These are phyloP conservation scores for Aureobasidium subglaciale DNA, from an alignment of 2,329 filamentous ascomycete genomes.

Conservation along the genomic window DNA sequence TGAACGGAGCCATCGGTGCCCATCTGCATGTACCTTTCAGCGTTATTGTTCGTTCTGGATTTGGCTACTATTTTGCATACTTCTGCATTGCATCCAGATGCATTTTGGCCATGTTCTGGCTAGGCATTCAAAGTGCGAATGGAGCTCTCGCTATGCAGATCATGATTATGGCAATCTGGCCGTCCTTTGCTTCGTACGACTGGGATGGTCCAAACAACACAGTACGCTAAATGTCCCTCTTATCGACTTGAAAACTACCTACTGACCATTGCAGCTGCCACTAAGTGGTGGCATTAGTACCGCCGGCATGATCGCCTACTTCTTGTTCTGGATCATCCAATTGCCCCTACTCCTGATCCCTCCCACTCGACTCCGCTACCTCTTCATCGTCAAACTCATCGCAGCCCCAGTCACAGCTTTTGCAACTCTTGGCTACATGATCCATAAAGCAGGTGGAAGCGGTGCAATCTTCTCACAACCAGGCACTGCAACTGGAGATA, in stretches of 20 bases:
- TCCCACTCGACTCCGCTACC: constrained; percentile 45
- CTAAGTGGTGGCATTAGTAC: constrained; percentile 48
- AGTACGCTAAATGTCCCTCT: background rate
- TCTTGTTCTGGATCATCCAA: constrained; percentile 52
- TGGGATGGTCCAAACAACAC: constrained; percentile 20
- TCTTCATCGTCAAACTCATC: constrained; percentile 42
- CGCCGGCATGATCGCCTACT: constrained; percentile 49
- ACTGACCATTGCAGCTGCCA: constrained; percentile 33
- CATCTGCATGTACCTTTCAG: constrained; percentile 50
- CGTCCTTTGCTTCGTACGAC: constrained; percentile 22
- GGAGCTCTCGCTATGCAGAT: constrained; percentile 49
- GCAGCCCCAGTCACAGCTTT: constrained; percentile 23
- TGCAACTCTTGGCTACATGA: constrained; percentile 16
- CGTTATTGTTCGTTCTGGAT: constrained; percentile 48
- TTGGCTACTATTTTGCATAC: constrained; percentile 53
- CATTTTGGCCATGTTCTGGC: constrained; percentile 54
- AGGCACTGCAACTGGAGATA: constrained; percentile 23
- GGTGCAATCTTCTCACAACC: constrained; percentile 27
- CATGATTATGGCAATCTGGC: constrained; percentile 52
- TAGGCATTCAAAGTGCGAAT: constrained; percentile 60
- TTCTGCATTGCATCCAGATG: constrained; percentile 47
- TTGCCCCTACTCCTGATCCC: constrained; percentile 51
- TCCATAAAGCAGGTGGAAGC: constrained; percentile 24
- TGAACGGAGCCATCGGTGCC: constrained; percentile 47
- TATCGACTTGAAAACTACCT: constrained; percentile 30